Evolutionary conservation across 108 stramenopile genomes (phyloP), one percentile per base, ranked within the genome.

Genomic region (Aurantiochytrium sp.): DNA sequence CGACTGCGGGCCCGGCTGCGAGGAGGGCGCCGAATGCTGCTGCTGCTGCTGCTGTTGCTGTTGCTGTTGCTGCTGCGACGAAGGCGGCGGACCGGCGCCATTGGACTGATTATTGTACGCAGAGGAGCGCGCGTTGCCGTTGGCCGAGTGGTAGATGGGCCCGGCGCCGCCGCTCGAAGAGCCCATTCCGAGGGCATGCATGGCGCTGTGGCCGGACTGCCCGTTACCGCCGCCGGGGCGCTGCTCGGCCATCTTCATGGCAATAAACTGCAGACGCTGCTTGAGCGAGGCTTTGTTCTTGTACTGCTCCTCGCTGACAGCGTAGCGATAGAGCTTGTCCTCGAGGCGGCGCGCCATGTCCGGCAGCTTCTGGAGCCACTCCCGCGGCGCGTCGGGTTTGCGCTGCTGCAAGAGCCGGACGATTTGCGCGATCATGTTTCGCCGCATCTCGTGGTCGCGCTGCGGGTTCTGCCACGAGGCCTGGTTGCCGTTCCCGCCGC

Each of bases 321-420:
- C 96, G 3, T 96, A 95, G 21, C 96, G 92, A 89, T 97, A 98
- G 54, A 98, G 90, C 65, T 95, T 95, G 88, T 97, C 97, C 81
- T 98, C 97, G 85, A 98, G 91, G 32, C 96, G 93, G 85, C 96
- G 96, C 0, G 97, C 97, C 97, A 98, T 98, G 88, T 97, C 95
- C 8, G 97, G 97, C 10, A 98, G 93, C 86, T 97, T 97, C 87
- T 96, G 94, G 88, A 96, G 89, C 97, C 97, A 97, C 90, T 97
- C 96, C 86, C 94, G 92, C n/a, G 97, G 95, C 8, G 97, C 96
- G 88, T 98, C 95, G 45, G 97, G 96, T 68, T 96, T 96, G 37
- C 97, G 94, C 85, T 95, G 94, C 69, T 96, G 94, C 88, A 98
- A 91, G n/a, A 98, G 90, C 54, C 95, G 94, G 37, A 97, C 96